phyloP scores from a whole-genome alignment of 2,329 filamentous ascomycete genomes.

The Aureobasidium sp. region DNA sequence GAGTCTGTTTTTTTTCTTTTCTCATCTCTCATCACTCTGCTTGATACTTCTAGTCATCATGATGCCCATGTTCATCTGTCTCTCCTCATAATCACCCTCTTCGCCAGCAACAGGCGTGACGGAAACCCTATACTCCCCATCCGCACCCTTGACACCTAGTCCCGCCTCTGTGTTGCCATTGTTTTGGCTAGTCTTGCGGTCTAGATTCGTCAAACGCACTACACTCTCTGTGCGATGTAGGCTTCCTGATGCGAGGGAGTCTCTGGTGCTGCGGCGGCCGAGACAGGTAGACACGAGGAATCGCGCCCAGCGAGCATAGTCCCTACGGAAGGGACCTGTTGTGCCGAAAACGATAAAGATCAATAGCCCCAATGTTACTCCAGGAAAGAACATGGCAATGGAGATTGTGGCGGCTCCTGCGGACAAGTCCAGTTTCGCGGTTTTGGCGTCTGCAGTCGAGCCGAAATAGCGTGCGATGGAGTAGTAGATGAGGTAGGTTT shows the following conservation, averaged over 20 bases:
- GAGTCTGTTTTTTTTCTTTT: background rate
- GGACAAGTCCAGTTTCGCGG: conserved; percentile 14
- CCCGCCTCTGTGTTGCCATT: background rate
- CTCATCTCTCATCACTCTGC: conserved; percentile 2
- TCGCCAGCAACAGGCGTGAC: background rate
- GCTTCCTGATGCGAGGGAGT: background rate
- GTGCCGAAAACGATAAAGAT: conserved; percentile 11
- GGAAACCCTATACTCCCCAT: background rate
- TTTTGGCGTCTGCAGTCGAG: background rate
- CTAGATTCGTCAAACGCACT: conserved; percentile 1
- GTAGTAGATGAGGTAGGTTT: conserved; percentile 17
- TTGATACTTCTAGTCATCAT: conserved; percentile 3
- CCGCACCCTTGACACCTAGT: background rate
- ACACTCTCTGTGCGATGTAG: background rate
- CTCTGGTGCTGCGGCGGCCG: background rate
- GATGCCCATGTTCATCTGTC: background rate
- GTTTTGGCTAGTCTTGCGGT: background rate
- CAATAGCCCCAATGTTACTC: conserved; percentile 4
- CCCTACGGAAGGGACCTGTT: conserved; percentile 11
- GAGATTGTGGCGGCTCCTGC: conserved; percentile 1
- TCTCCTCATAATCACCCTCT: background rate
- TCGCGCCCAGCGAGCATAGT: conserved; percentile 9
- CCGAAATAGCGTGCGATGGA: conserved; percentile 6
- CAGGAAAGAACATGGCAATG: conserved; percentile 14
- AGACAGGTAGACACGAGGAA: background rate